Percentiles rank a stretch among this genome's conserved stretches.
phyloP scores from a whole-genome alignment of 208 protist species.

The Wallacemonas sp. region DNA sequence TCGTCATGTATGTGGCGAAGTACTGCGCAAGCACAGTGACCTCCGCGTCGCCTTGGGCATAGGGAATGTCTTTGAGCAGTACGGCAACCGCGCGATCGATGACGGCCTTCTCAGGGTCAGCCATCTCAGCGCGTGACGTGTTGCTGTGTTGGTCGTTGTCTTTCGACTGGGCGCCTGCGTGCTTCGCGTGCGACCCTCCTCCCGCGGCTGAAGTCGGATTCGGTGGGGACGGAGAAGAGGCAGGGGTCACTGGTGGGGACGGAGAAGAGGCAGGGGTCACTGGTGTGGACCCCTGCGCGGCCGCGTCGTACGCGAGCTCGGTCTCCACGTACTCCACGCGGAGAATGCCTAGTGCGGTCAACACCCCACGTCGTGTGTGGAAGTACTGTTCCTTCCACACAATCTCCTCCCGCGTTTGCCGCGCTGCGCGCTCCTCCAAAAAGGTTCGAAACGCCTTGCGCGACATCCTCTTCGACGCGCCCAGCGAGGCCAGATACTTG shows the following conservation, averaged over 20 bases:
- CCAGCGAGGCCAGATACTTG: neutral
- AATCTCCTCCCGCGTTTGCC: constrained; percentile 18
- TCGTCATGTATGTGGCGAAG: constrained; percentile 18
- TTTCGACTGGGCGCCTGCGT: no score
- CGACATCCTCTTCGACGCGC: neutral
- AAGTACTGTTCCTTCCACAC: constrained; percentile 72
- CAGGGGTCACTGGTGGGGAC: neutral
- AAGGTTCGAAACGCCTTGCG: constrained; percentile 2
- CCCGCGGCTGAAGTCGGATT: no score
- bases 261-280: neutral
- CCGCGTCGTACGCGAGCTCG: constrained; percentile 19
- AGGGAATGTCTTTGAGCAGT: constrained; percentile 1
- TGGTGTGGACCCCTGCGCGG: neutral
- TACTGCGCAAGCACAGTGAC: neutral
- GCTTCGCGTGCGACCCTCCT: no score
- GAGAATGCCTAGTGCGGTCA: constrained; percentile 56
- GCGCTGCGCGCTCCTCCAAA: neutral
- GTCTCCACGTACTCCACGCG: constrained; percentile 60
- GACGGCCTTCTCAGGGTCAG: neutral
- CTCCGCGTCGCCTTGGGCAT: constrained; percentile 1
- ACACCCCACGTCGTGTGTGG: constrained; percentile 30
- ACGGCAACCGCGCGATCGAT: constrained; percentile 7
- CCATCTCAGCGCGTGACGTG: neutral
- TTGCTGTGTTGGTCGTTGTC: constrained; percentile 1
- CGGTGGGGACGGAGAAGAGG: neutral